These are phyloP conservation scores for Nymphaea colorata DNA, from an alignment of 164 flowering plant genomes.

Conservation along the genomic window DNA sequence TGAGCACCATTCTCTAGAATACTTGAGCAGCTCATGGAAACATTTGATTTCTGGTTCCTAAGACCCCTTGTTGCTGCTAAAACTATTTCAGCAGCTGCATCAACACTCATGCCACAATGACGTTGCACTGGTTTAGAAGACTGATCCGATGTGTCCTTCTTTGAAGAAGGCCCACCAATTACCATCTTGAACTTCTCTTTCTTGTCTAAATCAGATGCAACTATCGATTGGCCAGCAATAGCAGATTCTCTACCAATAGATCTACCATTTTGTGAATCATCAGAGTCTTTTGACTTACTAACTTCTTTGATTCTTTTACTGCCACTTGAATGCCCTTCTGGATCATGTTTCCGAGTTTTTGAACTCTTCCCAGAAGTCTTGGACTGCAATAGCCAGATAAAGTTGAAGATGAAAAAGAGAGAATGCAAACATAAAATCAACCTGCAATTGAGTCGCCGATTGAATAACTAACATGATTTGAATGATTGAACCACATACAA, in stretches of 20 bases:
- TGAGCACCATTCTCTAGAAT: conserved; percentile 20
- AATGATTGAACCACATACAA: neutral
- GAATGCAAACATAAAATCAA: neutral
- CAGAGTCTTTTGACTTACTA: conserved; percentile 22
- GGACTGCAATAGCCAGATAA: conserved; percentile 28
- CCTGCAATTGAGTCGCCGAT: neutral
- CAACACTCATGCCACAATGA: conserved; percentile 34
- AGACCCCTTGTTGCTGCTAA: conserved; percentile 85
- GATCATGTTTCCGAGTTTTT: conserved; percentile 27
- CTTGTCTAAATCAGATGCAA: conserved; percentile 46
- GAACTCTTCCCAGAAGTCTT: conserved; percentile 29
- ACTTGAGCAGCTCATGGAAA: conserved; percentile 22
- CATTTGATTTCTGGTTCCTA: conserved; percentile 22
- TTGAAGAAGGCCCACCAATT: conserved; percentile 37
- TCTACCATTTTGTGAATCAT: conserved; percentile 11
- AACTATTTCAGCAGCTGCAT: conserved; percentile 86
- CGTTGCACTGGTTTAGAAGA: conserved; percentile 30
- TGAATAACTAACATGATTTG: neutral
- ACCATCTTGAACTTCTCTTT: conserved; percentile 93
- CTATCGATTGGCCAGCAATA: conserved; percentile 13
- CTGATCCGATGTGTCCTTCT: conserved; percentile 55
- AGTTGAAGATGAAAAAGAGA: neutral
- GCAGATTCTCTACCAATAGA: conserved; percentile 10
- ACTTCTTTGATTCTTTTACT: conserved; percentile 19
- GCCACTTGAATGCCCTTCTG: conserved; percentile 14